Base-by-base conservation (phyloP, 352 stramenopile species). In the Pythium folliculosum region DNA sequence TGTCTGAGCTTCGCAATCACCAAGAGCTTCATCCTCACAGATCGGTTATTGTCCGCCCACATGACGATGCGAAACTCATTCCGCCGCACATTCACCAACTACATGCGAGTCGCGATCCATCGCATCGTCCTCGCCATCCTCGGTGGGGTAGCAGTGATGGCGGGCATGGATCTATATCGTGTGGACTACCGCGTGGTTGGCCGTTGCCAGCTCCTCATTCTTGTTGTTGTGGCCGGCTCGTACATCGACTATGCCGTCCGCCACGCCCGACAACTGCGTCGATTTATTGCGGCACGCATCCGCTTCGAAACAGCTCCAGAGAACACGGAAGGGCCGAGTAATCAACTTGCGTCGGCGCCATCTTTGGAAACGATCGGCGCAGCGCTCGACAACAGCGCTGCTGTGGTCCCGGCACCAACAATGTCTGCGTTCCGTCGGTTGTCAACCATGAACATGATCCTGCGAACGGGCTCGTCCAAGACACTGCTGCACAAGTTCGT, bases 1-100 rank as follows among this genome's bases (percentile, higher is more conserved):
- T 75, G 71, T 21, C n/a, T 69, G 5, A 54, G 52, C 16, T 62
- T 77, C 52, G 32, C 69, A 1, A 25, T 67, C 16, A 59, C 59
- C 13, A 67, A 63, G 44, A 64, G 67, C 1, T 68, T 69, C 25
- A 63, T 64, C 4, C 44, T 61, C 2, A 65, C 63, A 1, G 61
- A 72, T 44, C 71, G 64, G 17, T 32, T 72, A 17, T 45, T 71
- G 0, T 62, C 57, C 0, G 65, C 71, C 21, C 69, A 64, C 56
- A 70, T 17, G 40, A 55, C 55, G 3, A 47, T 69, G 6, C 63
- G 35, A 13, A 23, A 58, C 35, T 63, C 56, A 5, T 65, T 70
- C 25, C 23, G 44, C 3, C 48, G 30, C n/a, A 70, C 56, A 22
- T 25, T 65, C 6, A 12, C 12, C 12, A 49, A 38, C 12, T 63